Base-by-base conservation (phyloP, 306 rosid genomes). In the Cucurbita argyrosperma region DNA sequence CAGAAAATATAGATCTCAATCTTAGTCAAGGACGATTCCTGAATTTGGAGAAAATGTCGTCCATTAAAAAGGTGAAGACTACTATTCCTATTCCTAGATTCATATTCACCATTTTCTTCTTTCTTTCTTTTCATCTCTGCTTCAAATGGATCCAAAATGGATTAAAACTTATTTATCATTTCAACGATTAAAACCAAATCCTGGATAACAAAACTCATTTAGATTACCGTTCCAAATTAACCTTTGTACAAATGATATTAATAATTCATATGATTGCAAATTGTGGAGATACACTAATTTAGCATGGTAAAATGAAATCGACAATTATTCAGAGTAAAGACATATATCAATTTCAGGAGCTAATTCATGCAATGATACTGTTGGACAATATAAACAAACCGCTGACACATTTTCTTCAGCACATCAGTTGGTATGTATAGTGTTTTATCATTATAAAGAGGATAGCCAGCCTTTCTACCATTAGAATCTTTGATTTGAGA, bases 331-430 rank as follows among this genome's bases (percentile, higher is more conserved):
- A 46, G 12, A 9, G 21, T 57, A 40, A 43, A 10, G 14, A 74
- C 47, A 6, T 47, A 66, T 65, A 18, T 10, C 8, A 43, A 70
- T 26, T 2, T 14, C 74, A 26, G 12, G 21, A 66, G 38, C 72
- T 45, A 66, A 45, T 70, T 43, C 68, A 73, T 59, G 68, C 51
- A 37, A 26, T 42, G 58, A 35, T 54, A 10, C 46, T 53, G 39
- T 47, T 50, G 19, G 21, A 49, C 8, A 47, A 16, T 38, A 72
- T 75, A 53, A 74, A 89, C 98, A 83, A 75, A 94, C 98, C 98
- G 90, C 98, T 6, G 98, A 77, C 97, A 77, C 97, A 94, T 84
- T 81, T 90, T 90, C 69, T 76, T 80, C 83, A 94, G 26, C 76
- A 83, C 84, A 75, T 89, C 94, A 51, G 95, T 85, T n/a, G 98